These are phyloP conservation scores for Gracilaria gracilis DNA, from an alignment of 23 red algal species.

Conservation along the genomic window DNA sequence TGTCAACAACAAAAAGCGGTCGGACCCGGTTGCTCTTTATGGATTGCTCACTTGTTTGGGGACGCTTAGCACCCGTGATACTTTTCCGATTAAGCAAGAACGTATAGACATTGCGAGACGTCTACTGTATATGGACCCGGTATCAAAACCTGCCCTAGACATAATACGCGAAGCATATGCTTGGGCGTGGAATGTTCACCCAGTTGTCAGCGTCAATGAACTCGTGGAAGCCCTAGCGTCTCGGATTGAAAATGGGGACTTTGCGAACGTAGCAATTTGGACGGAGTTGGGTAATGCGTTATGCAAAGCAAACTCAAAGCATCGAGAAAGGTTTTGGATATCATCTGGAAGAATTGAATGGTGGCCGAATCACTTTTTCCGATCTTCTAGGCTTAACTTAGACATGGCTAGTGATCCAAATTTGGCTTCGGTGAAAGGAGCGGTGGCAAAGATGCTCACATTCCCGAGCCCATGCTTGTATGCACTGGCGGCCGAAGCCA, in stretches of 20 bases:
- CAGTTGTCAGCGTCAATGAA: slow-evolving; percentile 41
- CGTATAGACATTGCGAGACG: slow-evolving; percentile 60
- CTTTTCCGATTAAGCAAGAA: slow-evolving; percentile 36
- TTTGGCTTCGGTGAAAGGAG: slow-evolving; percentile 56
- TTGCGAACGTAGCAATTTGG: slow-evolving; percentile 57
- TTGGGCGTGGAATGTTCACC: slow-evolving; percentile 57
- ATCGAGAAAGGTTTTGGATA: slow-evolving; percentile 27
- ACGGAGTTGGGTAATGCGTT: slow-evolving; percentile 40
- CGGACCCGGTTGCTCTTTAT: slow-evolving; percentile 65
- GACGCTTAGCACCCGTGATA: slow-evolving; percentile 6
- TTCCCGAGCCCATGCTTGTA: slow-evolving; percentile 25
- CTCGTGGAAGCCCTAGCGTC: slow-evolving; percentile 47
- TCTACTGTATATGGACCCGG: slow-evolving; percentile 54
- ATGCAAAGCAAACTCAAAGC: background rate
- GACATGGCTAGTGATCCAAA: slow-evolving; percentile 37
- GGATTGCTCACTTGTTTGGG: slow-evolving; percentile 49
- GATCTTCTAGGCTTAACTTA: slow-evolving; percentile 21
- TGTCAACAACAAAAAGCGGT: slow-evolving; percentile 38
- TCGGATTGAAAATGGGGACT: slow-evolving; percentile 68
- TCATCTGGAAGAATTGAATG: slow-evolving; percentile 32
- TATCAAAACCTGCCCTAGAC: slow-evolving; percentile 40
- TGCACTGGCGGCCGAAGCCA: slow-evolving; percentile 37
- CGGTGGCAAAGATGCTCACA: slow-evolving; percentile 36
- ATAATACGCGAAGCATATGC: slow-evolving; percentile 64
- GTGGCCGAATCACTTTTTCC: slow-evolving; percentile 78